phyloP scores from a whole-genome alignment of 345 rosid genomes.

The Hypericum androsaemum region DNA sequence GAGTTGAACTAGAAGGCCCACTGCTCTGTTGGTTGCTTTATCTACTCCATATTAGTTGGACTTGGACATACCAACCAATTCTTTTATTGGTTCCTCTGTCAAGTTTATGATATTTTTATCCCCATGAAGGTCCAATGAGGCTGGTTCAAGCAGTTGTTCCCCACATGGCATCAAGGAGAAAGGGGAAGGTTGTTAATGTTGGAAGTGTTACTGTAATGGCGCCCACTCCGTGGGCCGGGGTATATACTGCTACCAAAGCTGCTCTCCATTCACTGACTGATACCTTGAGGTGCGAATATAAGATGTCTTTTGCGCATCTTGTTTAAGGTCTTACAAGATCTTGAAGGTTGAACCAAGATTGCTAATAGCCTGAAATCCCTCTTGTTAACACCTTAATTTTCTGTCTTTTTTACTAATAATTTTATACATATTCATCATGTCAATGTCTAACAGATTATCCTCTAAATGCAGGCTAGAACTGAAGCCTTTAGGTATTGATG shows the following conservation, averaged over 20 bases:
- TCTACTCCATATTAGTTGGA: neutral
- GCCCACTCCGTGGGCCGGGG: slow-evolving; percentile 74
- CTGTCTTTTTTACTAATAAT: neutral
- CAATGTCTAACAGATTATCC: too few relatives aligned
- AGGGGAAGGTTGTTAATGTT: slow-evolving; percentile 63
- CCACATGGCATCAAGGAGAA: slow-evolving; percentile 67
- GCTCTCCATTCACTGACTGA: slow-evolving; percentile 78
- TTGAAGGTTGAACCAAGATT: neutral
- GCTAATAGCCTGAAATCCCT: too few relatives aligned
- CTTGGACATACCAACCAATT: neutral
- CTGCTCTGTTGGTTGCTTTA: neutral
- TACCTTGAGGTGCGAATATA: slow-evolving; percentile 49
- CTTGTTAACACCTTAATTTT: too few relatives aligned
- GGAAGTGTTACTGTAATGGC: slow-evolving; percentile 54
- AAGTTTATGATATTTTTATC: neutral
- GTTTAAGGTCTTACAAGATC: neutral
- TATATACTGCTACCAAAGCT: slow-evolving; percentile 75
- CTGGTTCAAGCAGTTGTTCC: slow-evolving; percentile 80
- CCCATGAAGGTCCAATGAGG: slow-evolving; percentile 54
- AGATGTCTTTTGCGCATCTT: neutral
- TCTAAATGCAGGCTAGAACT: slow-evolving; percentile 61
- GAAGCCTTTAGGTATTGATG: slow-evolving; percentile 61
- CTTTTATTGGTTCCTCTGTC: neutral
- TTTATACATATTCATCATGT: neutral
- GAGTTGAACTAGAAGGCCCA: too few relatives aligned